These are phyloP conservation scores for Dendrocalamus latiflorus DNA, from an alignment of 202 grass and related monocot species.

Conservation along the genomic window DNA sequence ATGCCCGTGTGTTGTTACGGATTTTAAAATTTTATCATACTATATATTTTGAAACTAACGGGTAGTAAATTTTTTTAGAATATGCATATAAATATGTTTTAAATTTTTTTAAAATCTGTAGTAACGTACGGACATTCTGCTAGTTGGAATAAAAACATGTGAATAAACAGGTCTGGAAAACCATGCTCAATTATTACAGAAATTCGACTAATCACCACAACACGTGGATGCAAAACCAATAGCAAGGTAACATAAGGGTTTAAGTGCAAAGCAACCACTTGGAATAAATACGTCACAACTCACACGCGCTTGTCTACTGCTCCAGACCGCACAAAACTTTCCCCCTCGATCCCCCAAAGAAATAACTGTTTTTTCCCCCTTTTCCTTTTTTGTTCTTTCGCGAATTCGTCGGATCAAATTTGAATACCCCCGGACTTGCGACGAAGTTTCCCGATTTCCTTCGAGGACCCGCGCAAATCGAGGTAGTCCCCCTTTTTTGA, in stretches of 20 bases:
- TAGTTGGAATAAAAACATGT: too few relatives aligned
- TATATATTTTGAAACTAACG: too few relatives aligned
- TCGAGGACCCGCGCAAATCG: neutral
- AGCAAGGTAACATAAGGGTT: neutral
- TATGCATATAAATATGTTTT: too few relatives aligned
- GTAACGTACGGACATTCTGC: too few relatives aligned
- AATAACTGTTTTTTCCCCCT: neutral
- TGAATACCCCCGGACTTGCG: neutral
- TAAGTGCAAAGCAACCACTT: neutral
- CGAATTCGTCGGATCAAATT: neutral
- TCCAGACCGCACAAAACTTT: neutral
- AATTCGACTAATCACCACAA: neutral
- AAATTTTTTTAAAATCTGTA: too few relatives aligned
- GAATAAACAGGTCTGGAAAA: too few relatives aligned
- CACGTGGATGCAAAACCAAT: neutral
- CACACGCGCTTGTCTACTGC: neutral
- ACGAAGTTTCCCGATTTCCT: neutral
- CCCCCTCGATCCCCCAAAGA: neutral
- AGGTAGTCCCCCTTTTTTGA: constrained; percentile 10
- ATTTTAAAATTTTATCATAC: too few relatives aligned
- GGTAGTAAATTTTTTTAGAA: too few relatives aligned
- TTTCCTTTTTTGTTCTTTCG: neutral
- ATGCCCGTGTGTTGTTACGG: too few relatives aligned
- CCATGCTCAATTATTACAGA: too few relatives aligned
- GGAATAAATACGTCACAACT: neutral